Evolutionary conservation across 176 grass and related monocot species (phyloP).

Genomic region (Cocos nucifera): DNA sequence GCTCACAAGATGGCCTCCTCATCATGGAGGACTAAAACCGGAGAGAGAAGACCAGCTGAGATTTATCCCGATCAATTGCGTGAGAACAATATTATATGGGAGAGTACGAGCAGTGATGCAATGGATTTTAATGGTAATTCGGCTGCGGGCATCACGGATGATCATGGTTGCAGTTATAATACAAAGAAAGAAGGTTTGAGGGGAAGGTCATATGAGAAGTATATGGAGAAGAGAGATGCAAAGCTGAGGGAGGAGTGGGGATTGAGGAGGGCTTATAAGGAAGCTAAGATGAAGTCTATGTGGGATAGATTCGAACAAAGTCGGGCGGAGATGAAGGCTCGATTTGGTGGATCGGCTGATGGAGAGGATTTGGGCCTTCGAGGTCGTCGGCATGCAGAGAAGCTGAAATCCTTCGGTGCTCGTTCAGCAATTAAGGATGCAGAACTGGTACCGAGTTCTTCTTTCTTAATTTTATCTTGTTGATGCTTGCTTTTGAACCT

Average conservation of each 20-base stretch:
- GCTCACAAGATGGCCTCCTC: too few relatives aligned
- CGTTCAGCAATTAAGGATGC: neutral
- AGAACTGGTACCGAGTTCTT: slow-evolving; percentile 7
- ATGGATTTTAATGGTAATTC: too few relatives aligned
- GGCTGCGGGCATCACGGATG: too few relatives aligned
- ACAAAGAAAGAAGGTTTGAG: neutral
- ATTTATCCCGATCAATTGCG: neutral
- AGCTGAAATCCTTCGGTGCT: slow-evolving; percentile 2
- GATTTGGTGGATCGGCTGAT: neutral
- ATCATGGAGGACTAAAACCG: too few relatives aligned
- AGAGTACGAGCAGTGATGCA: neutral
- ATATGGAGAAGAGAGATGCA: slow-evolving; percentile 44
- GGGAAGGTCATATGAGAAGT: slow-evolving; percentile 46
- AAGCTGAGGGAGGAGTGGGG: slow-evolving; percentile 32
- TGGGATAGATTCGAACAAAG: neutral
- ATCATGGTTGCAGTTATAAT: neutral
- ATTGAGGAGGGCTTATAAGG: slow-evolving; percentile 11
- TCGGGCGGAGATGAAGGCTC: neutral
- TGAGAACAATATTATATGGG: neutral
- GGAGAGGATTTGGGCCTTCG: too few relatives aligned
- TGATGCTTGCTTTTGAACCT: too few relatives aligned
- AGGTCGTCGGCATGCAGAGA: neutral
- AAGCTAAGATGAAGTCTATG: slow-evolving; percentile 11
- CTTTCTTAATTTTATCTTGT: neutral
- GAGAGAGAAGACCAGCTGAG: neutral